Conservation (phyloP, 805 yeast species). For the Wickerhamomyces tratensis region DNA sequence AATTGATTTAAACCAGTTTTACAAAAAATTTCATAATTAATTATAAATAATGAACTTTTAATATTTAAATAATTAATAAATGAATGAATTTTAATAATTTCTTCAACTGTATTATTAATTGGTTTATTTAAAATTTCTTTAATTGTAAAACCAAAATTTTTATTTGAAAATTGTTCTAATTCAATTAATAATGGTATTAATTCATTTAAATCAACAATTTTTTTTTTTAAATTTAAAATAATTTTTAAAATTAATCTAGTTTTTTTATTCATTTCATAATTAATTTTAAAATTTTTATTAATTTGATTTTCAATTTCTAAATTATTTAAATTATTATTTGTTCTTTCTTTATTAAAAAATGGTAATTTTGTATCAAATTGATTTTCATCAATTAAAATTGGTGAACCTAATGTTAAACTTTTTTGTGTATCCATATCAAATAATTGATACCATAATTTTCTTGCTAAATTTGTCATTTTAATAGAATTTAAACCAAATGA, state of each 20-base stretch:
- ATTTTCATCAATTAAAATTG: slow-evolving; percentile 27
- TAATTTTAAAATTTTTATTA: slow-evolving; percentile 21
- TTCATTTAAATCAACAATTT: slow-evolving; percentile 26
- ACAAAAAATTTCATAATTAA: slow-evolving; percentile 16
- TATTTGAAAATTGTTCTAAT: slow-evolving; percentile 26
- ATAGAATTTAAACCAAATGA: slow-evolving; percentile 13
- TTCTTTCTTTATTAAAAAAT: slow-evolving; percentile 19
- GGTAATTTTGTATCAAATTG: slow-evolving; percentile 47
- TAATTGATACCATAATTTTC: slow-evolving; percentile 51
- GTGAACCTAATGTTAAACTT: slow-evolving; percentile 38
- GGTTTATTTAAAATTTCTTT: slow-evolving; percentile 19
- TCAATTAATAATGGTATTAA: slow-evolving; percentile 25
- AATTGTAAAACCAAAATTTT: slow-evolving; percentile 22
- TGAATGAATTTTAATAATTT: slow-evolving; percentile 16
- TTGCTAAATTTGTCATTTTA: slow-evolving; percentile 33
- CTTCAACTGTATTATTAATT: slow-evolving; percentile 7
- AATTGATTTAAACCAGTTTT: slow-evolving; percentile 6
- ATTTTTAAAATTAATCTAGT: slow-evolving; percentile 25
- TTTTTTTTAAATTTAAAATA: slow-evolving; percentile 29
- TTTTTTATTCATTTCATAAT: slow-evolving; percentile 20
- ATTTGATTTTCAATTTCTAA: slow-evolving; percentile 31
- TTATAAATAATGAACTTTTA: slow-evolving; percentile 15
- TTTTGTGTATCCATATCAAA: slow-evolving; percentile 35
- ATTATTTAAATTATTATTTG: slow-evolving; percentile 27
- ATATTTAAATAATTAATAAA: slow-evolving; percentile 19